phyloP scores from a whole-genome alignment of 805 yeast genomes.

The Starmerella stellata region DNA sequence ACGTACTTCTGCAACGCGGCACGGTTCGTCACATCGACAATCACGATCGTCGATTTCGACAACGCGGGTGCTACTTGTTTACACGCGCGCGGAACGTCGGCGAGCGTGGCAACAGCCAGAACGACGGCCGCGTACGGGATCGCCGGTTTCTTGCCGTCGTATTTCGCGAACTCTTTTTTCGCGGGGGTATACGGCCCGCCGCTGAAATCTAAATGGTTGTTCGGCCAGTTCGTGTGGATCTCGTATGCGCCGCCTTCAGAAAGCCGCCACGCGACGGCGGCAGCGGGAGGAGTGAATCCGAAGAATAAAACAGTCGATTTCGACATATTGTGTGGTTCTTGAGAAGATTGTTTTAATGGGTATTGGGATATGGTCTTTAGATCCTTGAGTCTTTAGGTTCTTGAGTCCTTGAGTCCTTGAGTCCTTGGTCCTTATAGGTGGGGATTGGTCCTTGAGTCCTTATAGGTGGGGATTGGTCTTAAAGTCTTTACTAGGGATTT shows the following conservation, averaged over 20 bases:
- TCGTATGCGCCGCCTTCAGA: slow-evolving; percentile 11
- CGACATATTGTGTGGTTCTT: too few relatives aligned
- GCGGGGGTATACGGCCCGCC: slow-evolving; percentile 8
- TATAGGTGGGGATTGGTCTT: too few relatives aligned
- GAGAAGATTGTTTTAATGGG: too few relatives aligned
- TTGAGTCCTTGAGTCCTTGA: too few relatives aligned
- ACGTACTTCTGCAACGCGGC: slow-evolving; percentile 17
- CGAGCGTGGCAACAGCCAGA: slow-evolving; percentile 15
- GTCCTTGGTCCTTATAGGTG: too few relatives aligned
- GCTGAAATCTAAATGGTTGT: slow-evolving; percentile 10
- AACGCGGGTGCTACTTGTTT: slow-evolving; percentile 14
- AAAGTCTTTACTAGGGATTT: too few relatives aligned
- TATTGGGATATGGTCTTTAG: too few relatives aligned
- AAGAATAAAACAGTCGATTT: slow-evolving; percentile 14
- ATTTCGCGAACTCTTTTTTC: slow-evolving; percentile 11
- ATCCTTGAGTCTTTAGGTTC: too few relatives aligned
- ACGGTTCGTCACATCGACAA: slow-evolving; percentile 18
- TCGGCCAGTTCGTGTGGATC: slow-evolving; percentile 19
- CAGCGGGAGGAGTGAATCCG: slow-evolving; percentile 18
- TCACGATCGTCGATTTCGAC: slow-evolving; percentile 12
- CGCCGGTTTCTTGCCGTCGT: slow-evolving; percentile 12
- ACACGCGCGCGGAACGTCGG: slow-evolving; percentile 19
- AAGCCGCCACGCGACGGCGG: slow-evolving; percentile 18
- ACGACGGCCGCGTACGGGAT: slow-evolving; percentile 11
- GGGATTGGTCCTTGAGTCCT: too few relatives aligned